Base-by-base conservation (phyloP, 192 early-diverging fungal genomes). In the Coemansia sp. region DNA sequence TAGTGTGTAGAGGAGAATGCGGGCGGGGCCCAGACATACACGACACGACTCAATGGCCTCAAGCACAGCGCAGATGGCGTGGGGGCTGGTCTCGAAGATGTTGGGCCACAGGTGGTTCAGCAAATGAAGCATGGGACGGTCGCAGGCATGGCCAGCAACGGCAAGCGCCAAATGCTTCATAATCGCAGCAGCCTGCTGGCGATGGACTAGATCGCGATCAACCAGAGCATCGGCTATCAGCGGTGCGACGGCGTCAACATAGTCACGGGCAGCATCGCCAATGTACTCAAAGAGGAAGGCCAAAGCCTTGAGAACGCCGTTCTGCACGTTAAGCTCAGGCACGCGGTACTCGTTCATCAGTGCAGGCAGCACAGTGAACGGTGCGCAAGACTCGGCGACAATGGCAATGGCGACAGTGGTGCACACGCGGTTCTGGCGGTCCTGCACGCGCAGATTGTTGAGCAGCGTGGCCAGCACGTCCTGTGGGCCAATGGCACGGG, bases 291-390 rank as follows among this genome's bases (percentile, higher is more conserved):
- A 99, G 67, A 99, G 80, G 82, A 98, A 99, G 3, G 92, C 88
- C 50, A 99, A 67, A 0, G 93, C 92, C 74, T 99, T 99, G 32
- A 99, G 78, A 0, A 97, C 94, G 68, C 97, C 97, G 72, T 98
- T 98, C 81, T 99, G 97, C n/a, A 99, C 96, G 74, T 99, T 99
- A 29, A 98, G 86, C 63, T 99, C 97, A 0, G 97, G 97, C 10
- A 99, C 96, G 31, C 97, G 92, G 84, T 99, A 99, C 80, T 99
- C 97, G 83, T 97, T 96, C 96, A 99, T 97, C 24, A 99, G 80
- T 0, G 95, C 97, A 0, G 97, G 97, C 9, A 99, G 82, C 25
- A 99, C 95, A 2, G 96, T 99, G 75, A 98, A 99, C 0, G 97
- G 97, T 1, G 93, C 91, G 71, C 95, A 97, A 2, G 96, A 94